These are phyloP conservation scores for Paramyrothecium sp. DNA, from an alignment of 2,329 filamentous ascomycete species.

Conservation along the genomic window DNA sequence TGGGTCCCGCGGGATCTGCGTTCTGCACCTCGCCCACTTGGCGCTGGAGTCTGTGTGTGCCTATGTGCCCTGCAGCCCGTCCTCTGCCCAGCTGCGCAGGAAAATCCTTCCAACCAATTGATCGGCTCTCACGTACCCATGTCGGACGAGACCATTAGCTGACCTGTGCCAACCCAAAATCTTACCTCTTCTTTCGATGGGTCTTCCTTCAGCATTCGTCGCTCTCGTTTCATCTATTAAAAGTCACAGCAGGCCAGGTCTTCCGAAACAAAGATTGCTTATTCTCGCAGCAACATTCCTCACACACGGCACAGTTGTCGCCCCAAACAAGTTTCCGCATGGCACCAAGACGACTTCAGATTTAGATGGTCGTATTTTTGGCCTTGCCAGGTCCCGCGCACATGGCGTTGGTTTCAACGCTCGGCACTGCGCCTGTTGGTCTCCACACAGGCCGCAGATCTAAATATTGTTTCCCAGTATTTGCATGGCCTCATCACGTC, in stretches of 20 bases:
- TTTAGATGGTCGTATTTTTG: not conserved
- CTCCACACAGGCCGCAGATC: not conserved
- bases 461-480: not conserved
- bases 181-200: not conserved
- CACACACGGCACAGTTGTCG: too few relatives aligned
- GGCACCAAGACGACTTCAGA: too few relatives aligned
- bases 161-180: not conserved
- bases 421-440: not conserved
- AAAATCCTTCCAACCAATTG: not conserved
- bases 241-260: not conserved
- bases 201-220: not conserved
- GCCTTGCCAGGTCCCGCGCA: not conserved
- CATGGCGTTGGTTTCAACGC: not conserved
- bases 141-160: not conserved
- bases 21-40: not conserved
- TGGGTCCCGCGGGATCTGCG: not conserved
- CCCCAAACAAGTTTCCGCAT: too few relatives aligned
- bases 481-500: not conserved
- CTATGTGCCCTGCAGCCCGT: not conserved
- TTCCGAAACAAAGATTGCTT: too few relatives aligned
- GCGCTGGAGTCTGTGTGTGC: not conserved
- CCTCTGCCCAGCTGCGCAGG: not conserved
- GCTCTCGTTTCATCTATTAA: not conserved
- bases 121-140: not conserved
- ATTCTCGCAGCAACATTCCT: too few relatives aligned